Evolutionary conservation across 2,329 filamentous ascomycete species (phyloP).

Genomic region (Phyllosticta citribraziliensis): DNA sequence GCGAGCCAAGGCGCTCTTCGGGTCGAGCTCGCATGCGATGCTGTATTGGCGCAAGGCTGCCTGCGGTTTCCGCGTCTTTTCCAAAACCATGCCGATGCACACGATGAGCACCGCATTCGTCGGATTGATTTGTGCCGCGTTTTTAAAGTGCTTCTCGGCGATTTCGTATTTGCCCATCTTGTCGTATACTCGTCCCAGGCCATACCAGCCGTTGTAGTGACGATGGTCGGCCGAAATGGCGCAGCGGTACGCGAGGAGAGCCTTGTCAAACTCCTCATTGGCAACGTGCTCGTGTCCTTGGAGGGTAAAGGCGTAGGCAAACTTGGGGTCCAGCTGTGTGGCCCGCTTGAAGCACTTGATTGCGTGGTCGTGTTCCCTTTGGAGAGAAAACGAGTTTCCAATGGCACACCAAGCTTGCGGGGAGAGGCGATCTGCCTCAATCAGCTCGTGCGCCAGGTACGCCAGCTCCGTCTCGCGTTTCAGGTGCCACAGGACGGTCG

Average conservation of each 20-base stretch:
- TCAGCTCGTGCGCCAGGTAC: constrained; percentile 80
- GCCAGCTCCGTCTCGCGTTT: constrained; percentile 87
- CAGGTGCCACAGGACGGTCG: constrained; percentile 96
- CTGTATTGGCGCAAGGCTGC: constrained; percentile 73
- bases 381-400: constrained; percentile 88
- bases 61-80: constrained; percentile 75
- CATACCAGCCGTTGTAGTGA: constrained; percentile 99
- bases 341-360: constrained; percentile 90
- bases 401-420: constrained; percentile 94
- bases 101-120: constrained; percentile 88
- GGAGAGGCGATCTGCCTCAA: constrained; percentile 78
- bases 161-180: constrained; percentile 85
- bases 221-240: constrained; percentile 78
- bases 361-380: constrained; percentile 88
- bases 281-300: constrained; percentile 93
- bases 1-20: constrained; percentile 69
- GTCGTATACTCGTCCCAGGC: constrained; percentile 70
- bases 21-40: constrained; percentile 72
- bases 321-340: constrained; percentile 78
- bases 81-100: constrained; percentile 77
- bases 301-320: constrained; percentile 91
- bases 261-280: constrained; percentile 96
- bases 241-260: constrained; percentile 73
- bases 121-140: constrained; percentile 81
- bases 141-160: constrained; percentile 82